phyloP scores from a whole-genome alignment of 2,329 filamentous ascomycete genomes.

The Metarhizium anisopliae region DNA sequence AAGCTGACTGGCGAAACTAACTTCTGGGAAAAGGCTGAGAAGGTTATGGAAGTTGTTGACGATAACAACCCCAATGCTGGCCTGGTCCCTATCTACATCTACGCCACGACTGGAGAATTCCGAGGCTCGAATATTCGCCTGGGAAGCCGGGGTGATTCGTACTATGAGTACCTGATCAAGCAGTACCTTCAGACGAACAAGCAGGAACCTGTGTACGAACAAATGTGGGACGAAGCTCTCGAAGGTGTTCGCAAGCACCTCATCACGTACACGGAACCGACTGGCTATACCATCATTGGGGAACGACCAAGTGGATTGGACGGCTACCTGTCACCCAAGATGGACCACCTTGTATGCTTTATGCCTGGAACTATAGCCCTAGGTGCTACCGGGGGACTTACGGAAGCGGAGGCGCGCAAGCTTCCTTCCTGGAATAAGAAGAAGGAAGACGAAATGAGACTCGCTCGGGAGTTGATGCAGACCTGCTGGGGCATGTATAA shows the following conservation, averaged over 20 bases:
- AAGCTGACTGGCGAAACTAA: slow-evolving; percentile 87
- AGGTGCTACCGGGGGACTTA: slow-evolving; percentile 69
- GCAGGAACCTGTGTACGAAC: slow-evolving; percentile 75
- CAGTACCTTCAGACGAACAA: slow-evolving; percentile 91
- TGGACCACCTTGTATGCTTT: slow-evolving; percentile 98
- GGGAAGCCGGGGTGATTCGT: slow-evolving; percentile 90
- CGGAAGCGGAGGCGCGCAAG: slow-evolving; percentile 67
- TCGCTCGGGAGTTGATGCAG: slow-evolving; percentile 86
- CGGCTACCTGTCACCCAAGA: slow-evolving; percentile 67
- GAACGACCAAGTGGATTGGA: slow-evolving; percentile 71
- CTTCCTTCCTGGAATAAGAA: slow-evolving; percentile 63
- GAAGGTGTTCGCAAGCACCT: slow-evolving; percentile 84
- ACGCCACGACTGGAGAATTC: slow-evolving; percentile 70
- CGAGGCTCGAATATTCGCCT: slow-evolving; percentile 78
- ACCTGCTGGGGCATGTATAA: slow-evolving; percentile 99
- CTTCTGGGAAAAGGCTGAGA: slow-evolving; percentile 89
- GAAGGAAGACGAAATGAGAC: slow-evolving; percentile 77
- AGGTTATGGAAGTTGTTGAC: slow-evolving; percentile 85
- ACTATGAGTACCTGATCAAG: slow-evolving; percentile 98
- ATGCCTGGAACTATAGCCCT: slow-evolving; percentile 93
- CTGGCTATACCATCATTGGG: slow-evolving; percentile 78
- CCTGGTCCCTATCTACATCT: slow-evolving; percentile 85
- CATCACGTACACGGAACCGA: slow-evolving; percentile 75
- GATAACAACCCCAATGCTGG: slow-evolving; percentile 71
- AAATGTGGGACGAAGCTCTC: slow-evolving; percentile 88